Evolutionary conservation across 371 early-diverging fungal genomes (phyloP), one percentile per base, ranked within the genome.

Genomic region (Apophysomyces trapeziformis): DNA sequence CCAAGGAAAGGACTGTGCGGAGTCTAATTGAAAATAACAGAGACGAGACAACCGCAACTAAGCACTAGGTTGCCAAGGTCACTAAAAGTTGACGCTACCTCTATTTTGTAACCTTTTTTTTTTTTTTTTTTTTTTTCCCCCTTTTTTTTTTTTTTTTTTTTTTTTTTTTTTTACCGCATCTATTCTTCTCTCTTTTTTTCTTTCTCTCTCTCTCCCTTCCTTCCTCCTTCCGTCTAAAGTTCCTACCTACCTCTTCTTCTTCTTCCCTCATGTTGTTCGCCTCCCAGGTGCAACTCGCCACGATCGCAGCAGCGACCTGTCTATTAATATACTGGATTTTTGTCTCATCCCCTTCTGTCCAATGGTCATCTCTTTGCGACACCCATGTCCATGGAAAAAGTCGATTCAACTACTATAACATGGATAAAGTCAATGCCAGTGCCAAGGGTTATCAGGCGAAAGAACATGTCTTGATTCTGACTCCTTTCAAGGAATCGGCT

Each of bases 401-500:
- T 41, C 63, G 43, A 50, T 71, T 72, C 45, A 57, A 66, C 7
- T 72, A 76, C 16, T 72, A 68, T 39, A 63, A 76, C 61, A 76
- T 76, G 76, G 72, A 76, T 47, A 35, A 46, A 16, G n/a, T 71
- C 36, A 72, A 70, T 43, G 60, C 67, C 58, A 70, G 64, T n/a
- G 47, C 59, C 26, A 46, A 64, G 36, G 65, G 56, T 35, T 61
- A 66, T 9, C 38, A 62, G 32, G 35, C 69, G 8, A 66, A 67
- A 21, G 70, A 74, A 37, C 72, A 76, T 57, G 79, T 86, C 21
- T 67, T 91, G 65, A 89, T 91, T 16, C 69, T 89, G 26, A 90
- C 89, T 0, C 89, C 92, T 0, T 75, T 91, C 54, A 90, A 88
- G 70, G 87, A 89, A 65, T 81, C 89, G 8, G 86, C 82, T 18